Conservation (phyloP, 2,329 filamentous ascomycete species). For the Xylaria polymorpha region DNA sequence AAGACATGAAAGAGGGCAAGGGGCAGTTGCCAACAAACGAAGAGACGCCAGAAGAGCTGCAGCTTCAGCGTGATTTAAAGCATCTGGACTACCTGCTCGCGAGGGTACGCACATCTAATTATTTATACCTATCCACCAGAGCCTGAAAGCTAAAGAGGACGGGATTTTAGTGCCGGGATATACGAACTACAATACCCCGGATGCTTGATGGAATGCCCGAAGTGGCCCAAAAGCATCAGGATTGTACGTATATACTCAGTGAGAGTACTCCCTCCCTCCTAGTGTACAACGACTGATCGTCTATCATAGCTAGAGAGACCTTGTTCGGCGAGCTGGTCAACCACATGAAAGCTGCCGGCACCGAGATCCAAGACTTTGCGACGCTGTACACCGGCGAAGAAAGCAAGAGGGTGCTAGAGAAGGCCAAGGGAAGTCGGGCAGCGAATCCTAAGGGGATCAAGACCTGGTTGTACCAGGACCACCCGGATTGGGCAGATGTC, state of each 20-base stretch:
- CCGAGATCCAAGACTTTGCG: conserved; percentile 64
- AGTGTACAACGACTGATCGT: conserved; percentile 37
- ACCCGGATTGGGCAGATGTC: conserved; percentile 66
- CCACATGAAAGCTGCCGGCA: conserved; percentile 59
- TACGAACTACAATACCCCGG: conserved; percentile 62
- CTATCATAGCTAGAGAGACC: conserved; percentile 58
- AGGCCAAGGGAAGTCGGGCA: conserved; percentile 64
- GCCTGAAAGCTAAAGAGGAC: conserved; percentile 10
- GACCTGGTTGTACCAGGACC: conserved; percentile 68
- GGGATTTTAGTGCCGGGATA: conserved; percentile 55
- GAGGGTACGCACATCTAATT: conserved; percentile 57
- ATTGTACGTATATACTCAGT: conserved; percentile 56
- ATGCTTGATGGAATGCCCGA: conserved; percentile 64
- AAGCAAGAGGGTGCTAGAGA: conserved; percentile 62
- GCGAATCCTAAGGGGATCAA: conserved; percentile 68
- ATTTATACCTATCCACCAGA: background rate
- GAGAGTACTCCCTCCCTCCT: background rate
- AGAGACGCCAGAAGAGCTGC: conserved; percentile 60
- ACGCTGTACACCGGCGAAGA: conserved; percentile 60
- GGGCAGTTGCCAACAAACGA: conserved; percentile 37
- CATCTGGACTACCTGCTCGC: conserved; percentile 66
- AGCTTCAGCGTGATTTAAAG: conserved; percentile 61
- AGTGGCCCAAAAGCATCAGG: conserved; percentile 52
- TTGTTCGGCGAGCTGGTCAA: conserved; percentile 61
- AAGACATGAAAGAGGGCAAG: conserved; percentile 27